phyloP scores from a whole-genome alignment of 176 grass and related monocot species.

The Olyra latifolia region DNA sequence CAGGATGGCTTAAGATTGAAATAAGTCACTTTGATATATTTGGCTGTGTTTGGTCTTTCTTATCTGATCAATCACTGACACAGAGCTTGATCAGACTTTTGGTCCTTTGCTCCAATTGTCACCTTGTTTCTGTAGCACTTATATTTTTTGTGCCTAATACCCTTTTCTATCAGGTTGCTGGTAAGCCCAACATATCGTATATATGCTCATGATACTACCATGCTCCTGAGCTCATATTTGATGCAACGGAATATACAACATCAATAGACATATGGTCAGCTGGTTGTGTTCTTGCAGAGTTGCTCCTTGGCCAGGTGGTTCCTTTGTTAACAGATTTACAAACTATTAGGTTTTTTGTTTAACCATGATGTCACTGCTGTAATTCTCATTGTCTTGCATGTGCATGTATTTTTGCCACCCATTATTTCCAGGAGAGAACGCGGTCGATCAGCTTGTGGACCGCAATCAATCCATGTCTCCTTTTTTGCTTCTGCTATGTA shows the following conservation, averaged over 20 bases:
- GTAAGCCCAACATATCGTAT: slow-evolving; percentile 75
- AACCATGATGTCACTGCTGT: slow-evolving; percentile 10
- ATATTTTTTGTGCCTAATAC: not conserved
- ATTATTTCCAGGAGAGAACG: slow-evolving; percentile 63
- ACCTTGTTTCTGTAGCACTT: not conserved
- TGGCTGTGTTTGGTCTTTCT: too few relatives aligned
- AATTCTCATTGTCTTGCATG: slow-evolving; percentile 8
- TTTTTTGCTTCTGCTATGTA: not conserved
- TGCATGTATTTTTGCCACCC: slow-evolving; percentile 50
- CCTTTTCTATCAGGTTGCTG: slow-evolving; percentile 45
- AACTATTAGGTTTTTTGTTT: slow-evolving; percentile 1
- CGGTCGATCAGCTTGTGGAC: slow-evolving; percentile 62
- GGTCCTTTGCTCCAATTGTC: not conserved
- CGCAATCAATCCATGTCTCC: not conserved
- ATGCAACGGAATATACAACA: slow-evolving; percentile 67
- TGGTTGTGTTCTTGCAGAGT: slow-evolving; percentile 73
- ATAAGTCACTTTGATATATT: not conserved
- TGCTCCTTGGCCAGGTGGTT: slow-evolving; percentile 65
- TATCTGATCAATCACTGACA: too few relatives aligned
- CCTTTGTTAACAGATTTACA: not conserved
- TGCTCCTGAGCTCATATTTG: slow-evolving; percentile 73
- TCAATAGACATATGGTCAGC: slow-evolving; percentile 76
- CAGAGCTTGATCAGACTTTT: too few relatives aligned
- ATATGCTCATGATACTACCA: slow-evolving; percentile 74
- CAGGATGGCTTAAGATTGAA: slow-evolving; percentile 2